Evolutionary conservation across 495 filamentous ascomycete genomes (phyloP).

Genomic region (Aspergillus hancockii): DNA sequence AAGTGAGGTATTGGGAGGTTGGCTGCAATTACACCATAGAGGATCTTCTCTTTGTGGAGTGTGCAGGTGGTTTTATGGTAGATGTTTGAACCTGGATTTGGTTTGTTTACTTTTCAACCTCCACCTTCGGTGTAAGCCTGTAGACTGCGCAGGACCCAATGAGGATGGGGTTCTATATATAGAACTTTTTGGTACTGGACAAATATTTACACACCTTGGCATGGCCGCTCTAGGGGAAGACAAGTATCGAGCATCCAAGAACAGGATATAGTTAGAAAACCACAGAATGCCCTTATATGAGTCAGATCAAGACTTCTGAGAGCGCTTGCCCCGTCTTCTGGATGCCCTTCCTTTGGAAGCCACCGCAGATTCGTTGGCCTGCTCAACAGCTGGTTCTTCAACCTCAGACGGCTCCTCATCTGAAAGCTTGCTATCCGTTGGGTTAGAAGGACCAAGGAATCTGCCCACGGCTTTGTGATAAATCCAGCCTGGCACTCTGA

Average conservation of each 20-base stretch:
- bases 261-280: background rate
- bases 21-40: slow-evolving; percentile 12
- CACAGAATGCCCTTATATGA: background rate
- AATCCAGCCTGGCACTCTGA: slow-evolving; percentile 65
- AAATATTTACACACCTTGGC: slow-evolving; percentile 14
- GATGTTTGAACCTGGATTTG: background rate
- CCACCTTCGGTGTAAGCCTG: background rate
- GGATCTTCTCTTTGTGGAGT: background rate
- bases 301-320: slow-evolving; percentile 32
- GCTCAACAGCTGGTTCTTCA: slow-evolving; percentile 32
- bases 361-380: slow-evolving; percentile 28
- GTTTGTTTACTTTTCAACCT: background rate
- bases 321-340: slow-evolving; percentile 35
- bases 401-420: slow-evolving; percentile 33
- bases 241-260: background rate
- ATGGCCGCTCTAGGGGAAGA: background rate
- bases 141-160: background rate
- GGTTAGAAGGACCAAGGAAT: slow-evolving; percentile 40
- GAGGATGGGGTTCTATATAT: background rate
- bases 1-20: slow-evolving; percentile 18
- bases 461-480: slow-evolving; percentile 60
- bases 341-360: slow-evolving; percentile 26
- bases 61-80: background rate
- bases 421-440: slow-evolving; percentile 17
- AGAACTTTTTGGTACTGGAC: background rate